Evolutionary conservation across 306 rosid species (phyloP), one percentile per base, ranked within the genome.

Genomic region (Urtica urens): DNA sequence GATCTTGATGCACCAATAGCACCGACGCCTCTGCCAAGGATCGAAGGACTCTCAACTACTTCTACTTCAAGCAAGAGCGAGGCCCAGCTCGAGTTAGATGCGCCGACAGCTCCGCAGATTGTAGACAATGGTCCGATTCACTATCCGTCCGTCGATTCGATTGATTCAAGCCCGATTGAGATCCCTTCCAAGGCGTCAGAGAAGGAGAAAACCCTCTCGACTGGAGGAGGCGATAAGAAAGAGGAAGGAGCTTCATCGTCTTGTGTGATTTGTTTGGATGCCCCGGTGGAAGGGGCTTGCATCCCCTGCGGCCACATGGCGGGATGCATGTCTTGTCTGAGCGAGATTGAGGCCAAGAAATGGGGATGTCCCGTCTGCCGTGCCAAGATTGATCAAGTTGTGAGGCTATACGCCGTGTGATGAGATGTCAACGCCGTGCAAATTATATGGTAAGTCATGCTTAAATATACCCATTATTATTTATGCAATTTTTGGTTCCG

Each of bases 321-420:
- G 21, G 96, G 96, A 62, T 92, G 99, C 73, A 92, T 92, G 96
- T 69, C 82, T 51, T 92, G 99, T 73, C 69, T 92, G 87, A 73
- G 73, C 1, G 96, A 82, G 77, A 70, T 92, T 51, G 73, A 75
- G 52, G 51, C 80, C 35, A 86, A 86, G 80, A 92, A 92, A 48
- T 86, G 99, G 96, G 95, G 94, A 33, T 92, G 99, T 69, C 99
- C 99, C 0, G 99, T 92, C 17, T 92, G 99, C 45, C 94, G 99
- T 13, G 62, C 93, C 15, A 79, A 86, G 71, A 92, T 92, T 33
- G 71, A 79, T 68, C 94, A 85, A 60, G 58, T 92, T 49, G 62
- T 86, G 58, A 82, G 69, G 83, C 56, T 92, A 45, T 92, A 67
- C 62, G 74, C 72, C 55, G 99, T 92, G 45, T 92, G 90, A 88